phyloP scores from a whole-genome alignment of 2,329 filamentous ascomycete species.

The Xylariaceae sp. region DNA sequence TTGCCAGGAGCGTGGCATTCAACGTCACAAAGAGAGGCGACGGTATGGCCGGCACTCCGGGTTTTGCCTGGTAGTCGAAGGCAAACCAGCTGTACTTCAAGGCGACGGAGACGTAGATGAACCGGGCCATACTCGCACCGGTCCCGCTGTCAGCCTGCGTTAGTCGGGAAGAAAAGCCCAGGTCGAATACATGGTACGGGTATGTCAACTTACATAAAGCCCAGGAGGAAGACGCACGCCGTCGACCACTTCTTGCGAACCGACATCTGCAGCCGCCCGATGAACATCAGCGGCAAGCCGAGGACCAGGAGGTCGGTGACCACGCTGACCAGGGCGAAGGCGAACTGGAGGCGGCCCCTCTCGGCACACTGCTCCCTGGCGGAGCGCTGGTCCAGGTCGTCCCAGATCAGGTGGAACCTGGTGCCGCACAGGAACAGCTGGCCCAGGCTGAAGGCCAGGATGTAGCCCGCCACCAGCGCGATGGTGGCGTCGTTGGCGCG shows the following conservation, averaged over 20 bases:
- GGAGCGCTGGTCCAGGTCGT: conserved; percentile 4
- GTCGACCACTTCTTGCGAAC: conserved; percentile 5
- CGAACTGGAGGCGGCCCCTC: conserved; percentile 5
- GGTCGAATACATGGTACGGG: too few relatives aligned
- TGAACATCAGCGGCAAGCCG: conserved; percentile 5
- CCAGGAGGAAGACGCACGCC: conserved; percentile 3
- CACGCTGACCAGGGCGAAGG: conserved; percentile 6
- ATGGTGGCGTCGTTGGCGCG: conserved; percentile 3
- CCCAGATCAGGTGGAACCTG: conserved; percentile 8
- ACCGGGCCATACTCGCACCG: too few relatives aligned
- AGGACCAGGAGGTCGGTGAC: conserved; percentile 6
- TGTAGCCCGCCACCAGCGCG: conserved; percentile 2
- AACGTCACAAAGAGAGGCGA: too few relatives aligned
- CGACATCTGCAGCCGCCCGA: conserved; percentile 5
- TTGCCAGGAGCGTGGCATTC: too few relatives aligned
- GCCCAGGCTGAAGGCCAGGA: conserved; percentile 1
- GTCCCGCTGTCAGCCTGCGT: too few relatives aligned
- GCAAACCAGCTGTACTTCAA: too few relatives aligned
- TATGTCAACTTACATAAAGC: conserved; percentile 6
- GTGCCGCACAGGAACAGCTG: conserved; percentile 7
- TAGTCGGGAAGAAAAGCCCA: too few relatives aligned
- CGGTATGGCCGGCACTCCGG: too few relatives aligned
- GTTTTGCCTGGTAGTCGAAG: too few relatives aligned
- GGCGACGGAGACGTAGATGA: too few relatives aligned
- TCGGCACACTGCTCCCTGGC: conserved; percentile 3